Base-by-base conservation (phyloP, 139 green algal species). In the Tetradesmus lagerheimii region DNA sequence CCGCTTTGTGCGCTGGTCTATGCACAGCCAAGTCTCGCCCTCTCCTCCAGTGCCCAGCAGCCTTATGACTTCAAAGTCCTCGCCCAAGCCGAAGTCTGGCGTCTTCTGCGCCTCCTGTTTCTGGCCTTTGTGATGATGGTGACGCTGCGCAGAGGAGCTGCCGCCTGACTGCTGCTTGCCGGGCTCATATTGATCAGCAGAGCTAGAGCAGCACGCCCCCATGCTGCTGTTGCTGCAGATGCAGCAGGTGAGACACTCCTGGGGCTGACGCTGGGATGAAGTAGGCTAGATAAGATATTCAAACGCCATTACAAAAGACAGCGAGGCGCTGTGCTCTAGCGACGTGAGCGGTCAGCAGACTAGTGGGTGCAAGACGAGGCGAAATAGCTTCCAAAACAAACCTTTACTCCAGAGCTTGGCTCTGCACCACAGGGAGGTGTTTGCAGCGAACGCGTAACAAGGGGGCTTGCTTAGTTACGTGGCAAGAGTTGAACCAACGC, bases 21-120 rank as follows among this genome's bases (percentile, higher is more conserved):
- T 39, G 53, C 86, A 92, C 0, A 96, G 91, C 93, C 93, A 96
- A 1, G 93, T 96, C 80, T 96, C 94, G 29, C 94, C 94, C 85
- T 95, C 93, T 31, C 94, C 94, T 16, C 94, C 94, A 41, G 88
- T 91, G 2, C 93, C 93, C 25, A 95, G 80, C 76, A 95, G 89
- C 89, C 92, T 93, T 18, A 95, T 91, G 0, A 95, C 87, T 27
- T 90, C 87, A 34, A 79, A 90, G 27, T 67, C 78, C 5, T 62
- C 64, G 4, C 77, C 38, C n/a, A 95, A 67, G 0, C 93, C 93
- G 53, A 95, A 95, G 81, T 95, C 93, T 9, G 93, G 92, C 16
- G 31, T 34, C 39, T 89, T 81, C 3, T 8, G 43, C 37, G 37
- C 8, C 76, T 57, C 37, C 76, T 78, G 67, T 38, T 62, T 35